A percentile compares a stretch with the other conserved stretches of the same genome.
Conservation (phyloP, 176 grass and related monocot genomes). For the Carex littledalei region DNA sequence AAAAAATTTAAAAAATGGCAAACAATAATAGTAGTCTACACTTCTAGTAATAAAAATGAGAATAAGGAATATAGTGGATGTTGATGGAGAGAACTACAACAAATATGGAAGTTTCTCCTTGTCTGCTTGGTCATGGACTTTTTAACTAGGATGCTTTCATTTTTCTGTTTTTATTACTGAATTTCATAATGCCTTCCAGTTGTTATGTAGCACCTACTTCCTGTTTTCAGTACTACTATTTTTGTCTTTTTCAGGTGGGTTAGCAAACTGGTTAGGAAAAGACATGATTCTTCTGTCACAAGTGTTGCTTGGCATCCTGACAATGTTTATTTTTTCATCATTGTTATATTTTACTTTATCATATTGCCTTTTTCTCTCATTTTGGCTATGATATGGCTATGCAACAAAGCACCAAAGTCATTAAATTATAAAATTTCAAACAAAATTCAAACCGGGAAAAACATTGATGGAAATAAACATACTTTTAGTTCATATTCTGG, state of each 20-base stretch:
- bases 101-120: no score
- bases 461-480: neutral
- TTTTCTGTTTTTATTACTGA: neutral
- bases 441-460: neutral
- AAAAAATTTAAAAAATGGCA: no score
- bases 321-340: conserved; percentile 50
- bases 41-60: no score
- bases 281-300: conserved; percentile 93
- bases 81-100: no score
- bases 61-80: no score
- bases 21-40: no score
- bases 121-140: no score
- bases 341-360: neutral
- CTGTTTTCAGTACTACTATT: neutral
- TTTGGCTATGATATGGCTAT: no score
- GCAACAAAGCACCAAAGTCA: no score
- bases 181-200: neutral
- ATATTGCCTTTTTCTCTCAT: neutral
- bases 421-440: neutral
- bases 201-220: no score
- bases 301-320: conserved; percentile 96
- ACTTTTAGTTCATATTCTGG: neutral
- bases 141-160: no score
- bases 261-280: conserved; percentile 96
- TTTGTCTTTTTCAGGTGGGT: conserved; percentile 66